A percentile compares a stretch with the other conserved stretches of the same genome.
Conservation (phyloP, 345 rosid species). For the Leavenworthia alabamica region DNA sequence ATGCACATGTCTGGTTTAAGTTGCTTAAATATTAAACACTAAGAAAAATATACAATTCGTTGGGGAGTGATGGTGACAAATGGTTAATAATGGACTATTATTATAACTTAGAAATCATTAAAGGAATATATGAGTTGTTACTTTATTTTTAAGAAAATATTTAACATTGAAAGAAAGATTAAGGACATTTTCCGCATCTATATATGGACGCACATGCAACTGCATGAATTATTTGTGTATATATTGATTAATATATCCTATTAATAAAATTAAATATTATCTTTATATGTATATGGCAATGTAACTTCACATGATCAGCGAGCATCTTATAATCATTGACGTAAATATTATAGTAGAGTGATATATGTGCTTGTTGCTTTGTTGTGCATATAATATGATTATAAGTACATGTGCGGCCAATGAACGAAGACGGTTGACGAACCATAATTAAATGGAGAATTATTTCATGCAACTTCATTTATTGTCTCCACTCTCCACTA, state of each 20-base stretch:
- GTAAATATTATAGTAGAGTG: no score
- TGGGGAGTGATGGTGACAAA: conserved; percentile 27
- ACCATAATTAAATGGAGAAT: not conserved
- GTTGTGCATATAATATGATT: conserved; percentile 16
- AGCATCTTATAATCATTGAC: conserved; percentile 33
- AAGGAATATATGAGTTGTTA: conserved; percentile 20
- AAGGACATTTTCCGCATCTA: not conserved
- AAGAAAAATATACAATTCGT: conserved; percentile 3
- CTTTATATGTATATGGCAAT: conserved; percentile 6
- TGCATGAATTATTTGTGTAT: conserved; percentile 17
- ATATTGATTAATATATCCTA: conserved; percentile 7
- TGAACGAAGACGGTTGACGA: conserved; percentile 8
- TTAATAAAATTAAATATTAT: not conserved
- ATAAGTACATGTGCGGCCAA: conserved; percentile 25
- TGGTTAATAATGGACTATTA: conserved; percentile 8
- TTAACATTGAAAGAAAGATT: no score
- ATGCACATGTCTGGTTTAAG: not conserved
- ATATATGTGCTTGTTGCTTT: conserved; percentile 18
- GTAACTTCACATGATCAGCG: conserved; percentile 29
- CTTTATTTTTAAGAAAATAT: not conserved
- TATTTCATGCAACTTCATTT: not conserved
- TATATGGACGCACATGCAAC: conserved; percentile 22
- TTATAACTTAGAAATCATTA: conserved; percentile 2
- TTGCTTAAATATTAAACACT: not conserved
- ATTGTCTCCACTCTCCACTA: conserved; percentile 8